Evolutionary conservation across 2,329 filamentous ascomycete species (phyloP), one percentile per base, ranked within the genome.

Genomic region (Phyllosticta capitalensis): DNA sequence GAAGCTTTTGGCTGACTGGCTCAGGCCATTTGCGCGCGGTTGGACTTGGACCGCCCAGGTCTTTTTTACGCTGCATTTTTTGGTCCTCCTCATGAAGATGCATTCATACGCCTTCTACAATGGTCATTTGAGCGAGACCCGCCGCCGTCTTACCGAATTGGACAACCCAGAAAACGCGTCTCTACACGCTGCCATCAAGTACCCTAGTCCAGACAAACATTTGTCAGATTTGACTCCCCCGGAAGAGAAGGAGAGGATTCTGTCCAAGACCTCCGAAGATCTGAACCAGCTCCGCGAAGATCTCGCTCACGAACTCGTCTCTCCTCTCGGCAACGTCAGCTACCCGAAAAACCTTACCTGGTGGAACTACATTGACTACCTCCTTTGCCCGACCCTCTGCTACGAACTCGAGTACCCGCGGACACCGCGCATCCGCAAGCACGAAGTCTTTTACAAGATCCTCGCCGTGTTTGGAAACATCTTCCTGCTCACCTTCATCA

Each of bases 21-120:
- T 12, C 30, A 38, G 30, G 30, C 94, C 94, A 0, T 97, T 97
- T 65, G 73, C 87, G 66, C 79, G 95, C 9, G 81, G 88, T 56
- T 99, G 94, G 94, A 89, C 91, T 2, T 99, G 94, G 94, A 99
- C 94, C 0, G 87, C 92, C 2, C 94, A 97, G 70, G 94, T 99
- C 48, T 99, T 95, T 72, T 83, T 99, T 66, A 87, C 92, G 10
- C 79, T 99, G 33, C 94, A 99, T 74, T 87, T 91, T 51, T 84
- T 99, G 74, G 87, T 90, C 7, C 80, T 99, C 20, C 84, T 96
- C 55, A 99, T 99, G 94, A 99, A 99, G 79, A 94, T 97, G 85
- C 94, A 99, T 73, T 96, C 92, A 5, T 99, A 96, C 69, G 89
- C 90, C 22, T 99, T 97, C 73, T 99, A 99, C 78, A 97, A 96